Evolutionary conservation across 2,329 filamentous ascomycete genomes (phyloP).

Genomic region (Paecilomyces fulvus): DNA sequence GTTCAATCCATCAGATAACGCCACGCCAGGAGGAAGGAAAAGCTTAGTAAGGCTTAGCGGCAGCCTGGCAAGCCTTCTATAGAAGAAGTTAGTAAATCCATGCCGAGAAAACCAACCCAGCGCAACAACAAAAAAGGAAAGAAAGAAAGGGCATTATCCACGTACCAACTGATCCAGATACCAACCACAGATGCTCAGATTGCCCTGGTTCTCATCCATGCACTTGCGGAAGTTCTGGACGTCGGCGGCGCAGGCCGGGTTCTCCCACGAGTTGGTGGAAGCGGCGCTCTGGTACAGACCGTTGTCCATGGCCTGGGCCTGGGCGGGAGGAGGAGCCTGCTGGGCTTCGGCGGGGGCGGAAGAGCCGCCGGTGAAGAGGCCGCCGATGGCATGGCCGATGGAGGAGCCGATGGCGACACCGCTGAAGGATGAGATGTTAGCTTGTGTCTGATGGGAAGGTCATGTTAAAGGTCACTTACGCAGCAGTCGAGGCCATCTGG

Average conservation of each 20-base stretch:
- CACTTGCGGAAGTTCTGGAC: conserved; percentile 85
- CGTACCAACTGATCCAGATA: conserved; percentile 83
- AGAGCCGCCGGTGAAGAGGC: conserved; percentile 70
- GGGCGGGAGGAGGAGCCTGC: conserved; percentile 45
- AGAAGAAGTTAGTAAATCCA: conserved; percentile 17
- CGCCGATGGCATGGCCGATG: conserved; percentile 88
- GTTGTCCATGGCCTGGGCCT: conserved; percentile 44
- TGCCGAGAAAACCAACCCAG: neutral
- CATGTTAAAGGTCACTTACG: conserved; percentile 58
- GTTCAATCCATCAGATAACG: neutral
- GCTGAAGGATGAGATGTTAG: conserved; percentile 40
- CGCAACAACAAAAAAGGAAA: neutral
- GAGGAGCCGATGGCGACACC: conserved; percentile 95
- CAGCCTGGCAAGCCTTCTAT: conserved; percentile 73
- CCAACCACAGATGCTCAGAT: conserved; percentile 95
- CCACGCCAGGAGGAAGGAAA: neutral
- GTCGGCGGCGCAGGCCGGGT: conserved; percentile 67
- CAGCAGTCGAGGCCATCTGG: conserved; percentile 95
- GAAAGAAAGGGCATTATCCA: conserved; percentile 4
- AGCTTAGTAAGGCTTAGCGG: conserved; percentile 61
- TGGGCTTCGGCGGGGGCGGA: conserved; percentile 47
- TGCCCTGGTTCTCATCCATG: conserved; percentile 90
- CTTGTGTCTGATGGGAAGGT: neutral
- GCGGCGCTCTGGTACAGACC: conserved; percentile 40
- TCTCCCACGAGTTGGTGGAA: conserved; percentile 39